A percentile compares a stretch with the other conserved stretches of the same genome.
phyloP scores from a whole-genome alignment of 2,329 filamentous ascomycete species.

The Talaromyces islandicus region DNA sequence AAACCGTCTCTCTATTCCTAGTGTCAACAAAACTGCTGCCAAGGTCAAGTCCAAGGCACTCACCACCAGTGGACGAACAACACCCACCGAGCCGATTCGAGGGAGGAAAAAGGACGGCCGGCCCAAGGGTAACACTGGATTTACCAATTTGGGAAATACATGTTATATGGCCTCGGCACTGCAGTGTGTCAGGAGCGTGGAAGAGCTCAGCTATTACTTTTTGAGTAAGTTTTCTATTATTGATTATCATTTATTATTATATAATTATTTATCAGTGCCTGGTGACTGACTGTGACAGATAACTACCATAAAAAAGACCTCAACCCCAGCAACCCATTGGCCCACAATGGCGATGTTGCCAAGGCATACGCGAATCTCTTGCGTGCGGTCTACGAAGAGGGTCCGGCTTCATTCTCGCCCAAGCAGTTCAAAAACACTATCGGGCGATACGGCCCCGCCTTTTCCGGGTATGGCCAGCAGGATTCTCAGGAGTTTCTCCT shows the following conservation, averaged over 20 bases:
- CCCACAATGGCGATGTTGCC: conserved; percentile 81
- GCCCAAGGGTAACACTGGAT: conserved; percentile 69
- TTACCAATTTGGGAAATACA: conserved; percentile 90
- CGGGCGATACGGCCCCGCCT: conserved; percentile 73
- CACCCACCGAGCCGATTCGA: conserved; percentile 65
- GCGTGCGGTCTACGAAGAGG: conserved; percentile 69
- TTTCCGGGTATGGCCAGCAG: conserved; percentile 92
- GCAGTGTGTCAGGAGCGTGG: conserved; percentile 88
- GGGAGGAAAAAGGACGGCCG: conserved; percentile 63
- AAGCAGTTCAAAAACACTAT: conserved; percentile 76
- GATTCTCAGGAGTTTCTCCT: conserved; percentile 96
- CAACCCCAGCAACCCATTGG: conserved; percentile 78
- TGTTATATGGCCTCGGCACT: conserved; percentile 99
- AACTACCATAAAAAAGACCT: conserved; percentile 71
- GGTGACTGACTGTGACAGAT: conserved; percentile 27
- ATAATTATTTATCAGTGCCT: background rate
- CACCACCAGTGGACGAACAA: conserved; percentile 58
- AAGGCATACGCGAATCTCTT: conserved; percentile 72
- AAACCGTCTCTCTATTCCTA: conserved; percentile 46
- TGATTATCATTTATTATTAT: too few species aligned
- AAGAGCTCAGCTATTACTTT: conserved; percentile 92
- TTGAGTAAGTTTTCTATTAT: conserved; percentile 40
- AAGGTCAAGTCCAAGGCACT: conserved; percentile 34
- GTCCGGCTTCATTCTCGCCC: conserved; percentile 65
- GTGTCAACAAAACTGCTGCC: conserved; percentile 26